Evolutionary conservation across 164 flowering plant species (phyloP).

Genomic region (Cinnamomum chago): DNA sequence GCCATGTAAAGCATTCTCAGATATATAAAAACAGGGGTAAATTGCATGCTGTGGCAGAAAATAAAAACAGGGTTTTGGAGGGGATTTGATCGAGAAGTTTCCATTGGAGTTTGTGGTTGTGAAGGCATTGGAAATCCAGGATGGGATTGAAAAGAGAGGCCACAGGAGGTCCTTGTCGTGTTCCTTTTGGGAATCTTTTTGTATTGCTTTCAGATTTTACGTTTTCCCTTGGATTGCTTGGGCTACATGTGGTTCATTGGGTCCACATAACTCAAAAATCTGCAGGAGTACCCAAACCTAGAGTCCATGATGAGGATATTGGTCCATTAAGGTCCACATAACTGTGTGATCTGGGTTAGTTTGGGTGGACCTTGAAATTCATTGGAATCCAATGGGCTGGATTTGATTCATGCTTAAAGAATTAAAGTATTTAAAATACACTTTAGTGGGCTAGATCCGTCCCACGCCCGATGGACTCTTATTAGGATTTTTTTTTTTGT

Average conservation of each 20-base stretch:
- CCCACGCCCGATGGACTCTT: too few species aligned
- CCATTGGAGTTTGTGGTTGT: background rate
- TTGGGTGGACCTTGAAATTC: too few species aligned
- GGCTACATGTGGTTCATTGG: background rate
- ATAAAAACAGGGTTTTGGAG: background rate
- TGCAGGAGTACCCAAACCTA: background rate
- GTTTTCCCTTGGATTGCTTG: background rate
- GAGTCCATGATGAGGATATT: background rate
- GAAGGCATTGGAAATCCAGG: slow-evolving; percentile 4
- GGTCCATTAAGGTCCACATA: too few species aligned
- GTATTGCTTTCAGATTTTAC: background rate
- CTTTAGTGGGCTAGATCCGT: too few species aligned
- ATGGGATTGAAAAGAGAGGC: background rate
- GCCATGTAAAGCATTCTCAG: background rate
- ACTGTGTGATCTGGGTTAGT: too few species aligned
- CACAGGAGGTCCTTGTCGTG: background rate
- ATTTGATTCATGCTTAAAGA: too few species aligned
- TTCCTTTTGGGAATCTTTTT: background rate
- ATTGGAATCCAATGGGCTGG: too few species aligned
- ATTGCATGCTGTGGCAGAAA: background rate
- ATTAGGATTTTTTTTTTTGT: too few species aligned
- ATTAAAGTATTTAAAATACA: too few species aligned
- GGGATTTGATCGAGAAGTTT: background rate
- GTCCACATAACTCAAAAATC: background rate
- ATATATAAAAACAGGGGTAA: background rate